Base-by-base conservation (phyloP, 2,329 filamentous ascomycete genomes). In the Pseudocercospora ulei region DNA sequence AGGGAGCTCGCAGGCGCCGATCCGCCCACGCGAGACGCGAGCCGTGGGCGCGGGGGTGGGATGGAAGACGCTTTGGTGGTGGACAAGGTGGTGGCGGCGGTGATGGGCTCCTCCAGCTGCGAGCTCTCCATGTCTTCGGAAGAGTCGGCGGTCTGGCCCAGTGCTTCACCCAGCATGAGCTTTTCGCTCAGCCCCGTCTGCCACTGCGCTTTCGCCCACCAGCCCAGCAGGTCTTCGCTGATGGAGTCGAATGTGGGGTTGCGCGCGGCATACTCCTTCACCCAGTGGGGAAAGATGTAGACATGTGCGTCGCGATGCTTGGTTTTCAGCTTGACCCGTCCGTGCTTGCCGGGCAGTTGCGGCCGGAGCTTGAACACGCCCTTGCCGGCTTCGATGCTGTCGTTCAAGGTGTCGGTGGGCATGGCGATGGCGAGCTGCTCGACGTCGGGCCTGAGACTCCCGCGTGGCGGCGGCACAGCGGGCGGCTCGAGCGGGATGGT, bases 121-220 rank as follows among this genome's bases (percentile, higher is more conserved):
- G 43, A 41, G 20, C 42, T 41, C 16, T 49, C 52, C 38, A 54
- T 47, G 26, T 56, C 52, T 3, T 49, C 49, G 5, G 58, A 58
- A 16, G 48, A 44, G 8, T 39, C 37, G 14, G 34, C 24, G 11
- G 59, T 58, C 41, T 57, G 66, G 8, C 72, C 68, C 34, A 90
- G 68, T 3, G 88, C 72, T 28, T 79, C 69, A 34, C 73, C 66
- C 36, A 94, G 65, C 1, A 78, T 74, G 5, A 96, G 70, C 61
- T 93, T 95, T 35, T 81, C 75, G 0, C 74, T 75, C 2, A 95
- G 67, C 0, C 84, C 82, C 2, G 73, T 69, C 61, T 96, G 87
- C 90, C 90, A 98, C 38, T 78, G 78, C 1, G 88, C 78, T 60
- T 96, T 96, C 20, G 87, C 84, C 86, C 87, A 94, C 82, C 84